These are phyloP conservation scores for Pleurotus djamor DNA, from an alignment of 768 basidiomycete genomes.

Conservation along the genomic window DNA sequence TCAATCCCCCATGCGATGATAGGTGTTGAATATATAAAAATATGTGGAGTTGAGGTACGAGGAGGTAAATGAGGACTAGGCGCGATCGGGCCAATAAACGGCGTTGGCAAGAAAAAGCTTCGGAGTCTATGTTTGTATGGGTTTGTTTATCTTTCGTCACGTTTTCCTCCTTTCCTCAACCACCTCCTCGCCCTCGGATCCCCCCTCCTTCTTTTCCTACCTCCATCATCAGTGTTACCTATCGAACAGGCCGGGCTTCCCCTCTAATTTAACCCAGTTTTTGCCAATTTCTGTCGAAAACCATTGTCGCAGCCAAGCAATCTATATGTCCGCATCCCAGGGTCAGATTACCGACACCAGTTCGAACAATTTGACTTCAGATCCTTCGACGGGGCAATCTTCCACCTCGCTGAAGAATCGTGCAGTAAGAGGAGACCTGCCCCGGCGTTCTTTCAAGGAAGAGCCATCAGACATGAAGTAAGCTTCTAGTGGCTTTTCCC, in stretches of 20 bases:
- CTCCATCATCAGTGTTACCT: neutral
- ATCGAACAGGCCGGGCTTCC: neutral
- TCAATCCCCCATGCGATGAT: conserved; percentile 61
- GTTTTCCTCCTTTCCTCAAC: neutral
- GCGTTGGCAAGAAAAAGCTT: neutral
- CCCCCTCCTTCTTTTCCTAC: neutral
- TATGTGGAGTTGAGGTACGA: neutral
- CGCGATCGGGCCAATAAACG: neutral
- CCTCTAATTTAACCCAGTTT: neutral
- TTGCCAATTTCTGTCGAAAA: neutral
- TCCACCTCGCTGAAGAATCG: neutral
- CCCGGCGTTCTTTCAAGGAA: neutral
- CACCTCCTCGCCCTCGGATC: neutral
- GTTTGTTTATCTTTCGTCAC: conserved; percentile 4
- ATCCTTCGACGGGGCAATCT: neutral
- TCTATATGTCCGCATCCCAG: conserved; percentile 8
- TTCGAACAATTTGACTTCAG: conserved; percentile 7
- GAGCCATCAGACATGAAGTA: neutral
- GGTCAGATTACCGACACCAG: conserved; percentile 7
- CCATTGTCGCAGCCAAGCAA: neutral
- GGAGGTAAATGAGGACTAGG: neutral
- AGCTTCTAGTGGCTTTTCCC: neutral
- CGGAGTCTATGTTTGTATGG: conserved; percentile 1
- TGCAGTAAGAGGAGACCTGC: neutral
- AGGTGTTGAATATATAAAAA: neutral